phyloP scores from a whole-genome alignment of 1,284 basidiomycete species.

The Sporisorium sorghi region DNA sequence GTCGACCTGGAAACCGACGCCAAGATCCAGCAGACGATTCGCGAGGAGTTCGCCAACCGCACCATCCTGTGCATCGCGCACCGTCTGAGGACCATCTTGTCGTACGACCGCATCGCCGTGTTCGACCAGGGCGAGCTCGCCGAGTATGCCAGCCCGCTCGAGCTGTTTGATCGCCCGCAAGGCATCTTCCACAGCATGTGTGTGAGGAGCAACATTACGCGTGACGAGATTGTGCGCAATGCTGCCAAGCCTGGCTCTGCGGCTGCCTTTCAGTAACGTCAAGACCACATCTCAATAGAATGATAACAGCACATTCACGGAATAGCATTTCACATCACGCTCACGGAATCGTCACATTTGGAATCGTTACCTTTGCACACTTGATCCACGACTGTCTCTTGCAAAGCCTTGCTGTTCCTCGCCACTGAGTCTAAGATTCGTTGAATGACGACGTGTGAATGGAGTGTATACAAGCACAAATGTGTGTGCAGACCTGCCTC shows the following conservation, averaged over 20 bases:
- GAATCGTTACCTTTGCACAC: not conserved
- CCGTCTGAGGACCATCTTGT: conserved; percentile 81
- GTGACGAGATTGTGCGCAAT: conserved; percentile 71
- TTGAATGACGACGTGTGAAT: not conserved
- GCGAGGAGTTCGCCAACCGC: conserved; percentile 80
- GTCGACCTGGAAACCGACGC: conserved; percentile 82
- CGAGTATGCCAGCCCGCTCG: conserved; percentile 79
- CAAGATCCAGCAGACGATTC: conserved; percentile 87
- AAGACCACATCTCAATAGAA: no score
- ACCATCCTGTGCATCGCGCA: conserved; percentile 82
- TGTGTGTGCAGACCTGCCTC: not conserved
- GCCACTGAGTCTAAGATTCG: not conserved
- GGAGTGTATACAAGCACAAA: conserved; percentile 1
- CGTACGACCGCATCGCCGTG: conserved; percentile 82
- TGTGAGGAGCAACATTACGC: conserved; percentile 77
- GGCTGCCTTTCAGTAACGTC: conserved; percentile 4
- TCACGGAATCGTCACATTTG: conserved; percentile 1
- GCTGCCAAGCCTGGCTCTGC: conserved; percentile 1
- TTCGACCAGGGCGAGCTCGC: conserved; percentile 79
- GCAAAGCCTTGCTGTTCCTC: not conserved
- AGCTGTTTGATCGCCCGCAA: conserved; percentile 73
- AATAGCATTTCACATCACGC: no score
- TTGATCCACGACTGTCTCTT: not conserved
- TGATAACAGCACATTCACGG: conserved; percentile 1
- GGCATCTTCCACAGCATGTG: conserved; percentile 80